These are phyloP conservation scores for Pleomassaria siparia DNA, from an alignment of 2,329 filamentous ascomycete species.

Conservation along the genomic window DNA sequence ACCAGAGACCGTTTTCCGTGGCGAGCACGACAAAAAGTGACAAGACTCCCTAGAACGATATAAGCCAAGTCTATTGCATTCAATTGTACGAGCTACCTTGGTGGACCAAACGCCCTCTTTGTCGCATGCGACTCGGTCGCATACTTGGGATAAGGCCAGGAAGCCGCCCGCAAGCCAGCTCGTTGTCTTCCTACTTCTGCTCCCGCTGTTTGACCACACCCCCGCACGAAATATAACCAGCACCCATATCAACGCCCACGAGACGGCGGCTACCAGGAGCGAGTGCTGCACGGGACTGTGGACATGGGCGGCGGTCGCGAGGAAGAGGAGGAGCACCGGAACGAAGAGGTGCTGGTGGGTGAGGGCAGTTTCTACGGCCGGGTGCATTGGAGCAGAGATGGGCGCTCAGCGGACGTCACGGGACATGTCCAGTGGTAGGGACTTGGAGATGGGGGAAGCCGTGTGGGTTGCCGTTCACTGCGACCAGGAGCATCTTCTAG, in stretches of 20 bases:
- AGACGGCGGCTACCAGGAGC: conserved; percentile 46
- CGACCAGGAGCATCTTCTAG: background rate
- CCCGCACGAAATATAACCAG: conserved; percentile 37
- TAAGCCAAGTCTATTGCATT: conserved; percentile 11
- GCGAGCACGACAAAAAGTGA: conserved; percentile 36
- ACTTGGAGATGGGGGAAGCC: background rate
- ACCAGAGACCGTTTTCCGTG: conserved; percentile 29
- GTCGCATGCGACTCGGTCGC: conserved; percentile 48
- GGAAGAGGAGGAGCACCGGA: conserved; percentile 37
- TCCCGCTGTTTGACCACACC: conserved; percentile 28
- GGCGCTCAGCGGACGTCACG: conserved; percentile 32
- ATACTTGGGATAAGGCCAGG: conserved; percentile 46
- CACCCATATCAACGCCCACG: conserved; percentile 47
- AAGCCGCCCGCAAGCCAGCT: conserved; percentile 47
- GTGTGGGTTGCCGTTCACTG: background rate
- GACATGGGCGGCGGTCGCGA: conserved; percentile 37
- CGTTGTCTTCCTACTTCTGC: conserved; percentile 23
- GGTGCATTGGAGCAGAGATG: conserved; percentile 39
- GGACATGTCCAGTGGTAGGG: conserved; percentile 25
- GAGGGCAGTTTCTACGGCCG: conserved; percentile 37
- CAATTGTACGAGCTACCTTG: conserved; percentile 40
- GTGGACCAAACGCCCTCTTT: conserved; percentile 48
- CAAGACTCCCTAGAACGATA: conserved; percentile 32
- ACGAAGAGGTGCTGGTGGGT: conserved; percentile 35
- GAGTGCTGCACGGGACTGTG: conserved; percentile 43